These are phyloP conservation scores for Zopfia rhizophila DNA, from an alignment of 2,329 filamentous ascomycete genomes.

Conservation along the genomic window DNA sequence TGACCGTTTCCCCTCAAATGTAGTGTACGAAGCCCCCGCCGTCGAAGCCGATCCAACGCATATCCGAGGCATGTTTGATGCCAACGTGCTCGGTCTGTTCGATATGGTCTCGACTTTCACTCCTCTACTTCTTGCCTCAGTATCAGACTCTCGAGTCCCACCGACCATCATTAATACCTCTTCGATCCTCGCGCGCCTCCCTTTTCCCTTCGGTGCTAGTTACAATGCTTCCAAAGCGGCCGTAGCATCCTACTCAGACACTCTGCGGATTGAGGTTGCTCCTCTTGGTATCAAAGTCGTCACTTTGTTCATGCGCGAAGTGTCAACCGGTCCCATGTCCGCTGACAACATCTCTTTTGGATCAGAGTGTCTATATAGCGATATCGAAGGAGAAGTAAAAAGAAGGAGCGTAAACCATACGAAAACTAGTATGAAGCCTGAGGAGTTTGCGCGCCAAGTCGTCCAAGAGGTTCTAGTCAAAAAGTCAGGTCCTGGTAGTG, in stretches of 20 bases:
- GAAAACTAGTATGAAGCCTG: no score
- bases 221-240: slow-evolving; percentile 71
- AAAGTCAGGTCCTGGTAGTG: no score
- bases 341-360: no score
- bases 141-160: not conserved
- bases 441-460: no score
- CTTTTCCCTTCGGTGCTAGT: slow-evolving; percentile 52
- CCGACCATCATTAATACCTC: slow-evolving; percentile 13
- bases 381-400: no score
- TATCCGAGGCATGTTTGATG: slow-evolving; percentile 60
- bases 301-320: slow-evolving; percentile 26
- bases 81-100: slow-evolving; percentile 65
- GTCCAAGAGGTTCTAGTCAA: no score
- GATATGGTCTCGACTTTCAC: slow-evolving; percentile 63
- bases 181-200: slow-evolving; percentile 30
- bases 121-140: slow-evolving; percentile 56
- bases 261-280: slow-evolving; percentile 66
- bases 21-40: slow-evolving; percentile 49
- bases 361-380: no score
- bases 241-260: slow-evolving; percentile 67
- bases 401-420: no score
- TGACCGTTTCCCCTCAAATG: not conserved
- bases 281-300: slow-evolving; percentile 60
- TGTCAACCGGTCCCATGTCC: no score
- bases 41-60: slow-evolving; percentile 62